These are phyloP conservation scores for Cercospora nicotianae DNA, from an alignment of 2,329 filamentous ascomycete genomes.

Conservation along the genomic window DNA sequence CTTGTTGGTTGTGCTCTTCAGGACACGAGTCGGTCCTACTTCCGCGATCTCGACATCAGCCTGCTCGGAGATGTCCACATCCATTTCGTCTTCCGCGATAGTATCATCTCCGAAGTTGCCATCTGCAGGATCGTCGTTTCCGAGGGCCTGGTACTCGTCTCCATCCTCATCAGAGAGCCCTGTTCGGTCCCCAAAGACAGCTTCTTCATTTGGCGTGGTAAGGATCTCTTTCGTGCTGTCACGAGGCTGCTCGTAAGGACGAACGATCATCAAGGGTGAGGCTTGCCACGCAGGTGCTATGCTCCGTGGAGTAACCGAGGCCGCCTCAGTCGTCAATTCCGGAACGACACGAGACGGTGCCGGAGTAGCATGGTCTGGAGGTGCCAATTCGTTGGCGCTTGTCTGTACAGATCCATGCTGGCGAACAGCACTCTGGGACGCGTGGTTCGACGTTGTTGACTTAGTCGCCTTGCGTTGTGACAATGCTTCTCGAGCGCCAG, in stretches of 20 bases:
- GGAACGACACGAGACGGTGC: background rate
- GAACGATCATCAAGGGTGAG: background rate
- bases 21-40: background rate
- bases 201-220: background rate
- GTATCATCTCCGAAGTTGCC: background rate
- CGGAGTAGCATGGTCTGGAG: background rate
- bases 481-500: background rate
- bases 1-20: conserved; percentile 10
- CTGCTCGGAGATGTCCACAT: conserved; percentile 8
- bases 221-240: background rate
- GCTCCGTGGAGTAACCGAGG: background rate
- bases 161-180: background rate
- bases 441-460: background rate
- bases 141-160: background rate
- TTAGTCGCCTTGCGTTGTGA: background rate
- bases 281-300: background rate
- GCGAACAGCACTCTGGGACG: background rate
- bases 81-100: conserved; percentile 2
- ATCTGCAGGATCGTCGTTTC: background rate
- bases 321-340: background rate
- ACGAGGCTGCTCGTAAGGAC: background rate
- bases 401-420: background rate
- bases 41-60: background rate
- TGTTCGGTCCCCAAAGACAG: background rate
- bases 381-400: background rate